Base-by-base conservation (phyloP, 306 rosid species). In the Begonia masoniana region DNA sequence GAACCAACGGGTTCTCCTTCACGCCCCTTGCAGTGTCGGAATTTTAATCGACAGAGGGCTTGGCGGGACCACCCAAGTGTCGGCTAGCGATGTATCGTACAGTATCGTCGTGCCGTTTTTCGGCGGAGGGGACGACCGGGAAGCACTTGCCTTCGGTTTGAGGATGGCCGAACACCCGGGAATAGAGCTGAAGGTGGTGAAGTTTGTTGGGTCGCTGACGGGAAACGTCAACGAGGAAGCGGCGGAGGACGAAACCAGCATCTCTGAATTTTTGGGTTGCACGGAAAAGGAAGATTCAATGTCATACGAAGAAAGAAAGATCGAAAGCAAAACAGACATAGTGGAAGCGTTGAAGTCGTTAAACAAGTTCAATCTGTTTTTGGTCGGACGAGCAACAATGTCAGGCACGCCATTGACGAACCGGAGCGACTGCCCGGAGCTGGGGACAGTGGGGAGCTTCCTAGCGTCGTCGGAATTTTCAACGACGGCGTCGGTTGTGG, bases 141-240 rank as follows among this genome's bases (percentile, higher is more conserved):
- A 84, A 51, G 85, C 94, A 0, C 74, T 84, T 3, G 71, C 81
- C 2, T 84, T 80, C 12, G 94, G 83, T 0, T 68, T 78, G 72
- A 77, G 94, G 54, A 65, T 80, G 66, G 85, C 88, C 1, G 83
- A 80, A 13, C 94, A 84, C 42, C 94, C 94, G 0, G 94, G 94
- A 0, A 75, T 84, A 43, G 5, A 59, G 23, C 60, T 84, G 11
- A 73, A 39, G 0, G 76, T 73, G 42, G 54, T 78, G 3, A 71
- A 74, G 54, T 70, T 80, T 12, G 54, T 56, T 1, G 23, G 67
- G 2, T 56, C 68, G 7, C 50, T 58, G 0, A 11, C 49, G 13
- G 49, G 10, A 11, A 45, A 45, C 15, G 88, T 78, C 12, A 14
- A 45, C 2, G 54, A 54, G 17, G 72, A 76, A 2, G 67, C 63